A percentile compares a stretch with the other conserved stretches of the same genome.
Conservation (phyloP, 1,284 basidiomycete species). For the Ganoderma sp. region DNA sequence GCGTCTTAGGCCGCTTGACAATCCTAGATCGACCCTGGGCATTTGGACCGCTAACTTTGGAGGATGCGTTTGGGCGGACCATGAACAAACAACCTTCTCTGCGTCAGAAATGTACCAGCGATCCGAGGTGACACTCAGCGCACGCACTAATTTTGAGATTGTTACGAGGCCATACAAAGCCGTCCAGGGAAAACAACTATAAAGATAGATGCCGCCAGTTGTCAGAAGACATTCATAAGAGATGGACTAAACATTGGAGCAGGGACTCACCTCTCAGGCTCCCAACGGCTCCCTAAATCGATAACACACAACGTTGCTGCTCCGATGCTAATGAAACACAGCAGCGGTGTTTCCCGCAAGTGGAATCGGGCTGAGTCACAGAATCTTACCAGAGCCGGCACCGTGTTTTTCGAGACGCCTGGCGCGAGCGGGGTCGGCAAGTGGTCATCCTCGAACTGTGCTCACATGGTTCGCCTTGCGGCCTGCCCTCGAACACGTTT, state of each 20-base stretch:
- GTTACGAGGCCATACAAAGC: not conserved
- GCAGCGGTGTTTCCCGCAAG: not conserved
- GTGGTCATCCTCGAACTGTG: not conserved
- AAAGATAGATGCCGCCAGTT: not conserved
- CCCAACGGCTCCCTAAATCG: not conserved
- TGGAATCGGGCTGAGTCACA: not conserved
- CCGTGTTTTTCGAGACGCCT: not conserved
- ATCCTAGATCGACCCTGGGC: not conserved
- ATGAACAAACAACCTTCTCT: not conserved
- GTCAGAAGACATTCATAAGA: not conserved
- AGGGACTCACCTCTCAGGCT: not conserved
- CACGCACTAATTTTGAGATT: not conserved
- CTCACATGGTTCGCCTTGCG: not conserved
- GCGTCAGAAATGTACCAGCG: not conserved
- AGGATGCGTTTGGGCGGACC: not conserved
- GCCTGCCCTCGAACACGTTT: not conserved
- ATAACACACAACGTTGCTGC: not conserved
- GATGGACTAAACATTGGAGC: not conserved
- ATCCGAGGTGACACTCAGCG: not conserved
- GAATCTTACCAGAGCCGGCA: not conserved
- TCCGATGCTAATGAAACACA: not conserved
- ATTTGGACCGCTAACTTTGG: not conserved
- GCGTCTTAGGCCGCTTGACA: not conserved
- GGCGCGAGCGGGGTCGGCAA: not conserved
- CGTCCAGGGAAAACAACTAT: not conserved